Percentiles rank a stretch among this genome's conserved stretches.
Evolutionary conservation across 2,329 filamentous ascomycete species (phyloP).

Genomic region (Penicillium crustosum): DNA sequence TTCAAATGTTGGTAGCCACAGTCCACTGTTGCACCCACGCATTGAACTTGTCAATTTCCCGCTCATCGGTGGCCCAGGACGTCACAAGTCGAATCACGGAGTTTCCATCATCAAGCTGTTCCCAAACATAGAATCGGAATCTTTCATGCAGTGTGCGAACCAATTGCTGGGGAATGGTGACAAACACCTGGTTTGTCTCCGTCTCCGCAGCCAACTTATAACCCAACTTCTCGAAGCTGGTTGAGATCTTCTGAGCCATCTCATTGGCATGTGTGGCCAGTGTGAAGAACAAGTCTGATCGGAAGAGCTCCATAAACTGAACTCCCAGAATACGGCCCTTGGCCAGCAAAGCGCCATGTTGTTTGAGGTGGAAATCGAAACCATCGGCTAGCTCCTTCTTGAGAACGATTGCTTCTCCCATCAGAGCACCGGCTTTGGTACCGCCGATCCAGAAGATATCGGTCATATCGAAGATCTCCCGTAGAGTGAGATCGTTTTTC

Average conservation of each 20-base stretch:
- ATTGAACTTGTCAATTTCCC: conserved; percentile 43
- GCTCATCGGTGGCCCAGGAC: conserved; percentile 52
- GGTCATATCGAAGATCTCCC: conserved; percentile 49
- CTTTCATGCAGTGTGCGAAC: conserved; percentile 44
- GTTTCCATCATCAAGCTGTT: conserved; percentile 41
- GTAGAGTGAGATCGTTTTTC: conserved; percentile 46
- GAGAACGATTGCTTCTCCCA: conserved; percentile 54
- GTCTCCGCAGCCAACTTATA: conserved; percentile 47
- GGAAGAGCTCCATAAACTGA: conserved; percentile 53
- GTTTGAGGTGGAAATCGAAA: conserved; percentile 55
- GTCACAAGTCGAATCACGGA: conserved; percentile 51
- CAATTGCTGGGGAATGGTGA: conserved; percentile 42
- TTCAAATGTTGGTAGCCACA: conserved; percentile 10
- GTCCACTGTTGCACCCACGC: conserved; percentile 32
- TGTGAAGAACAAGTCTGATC: conserved; percentile 48
- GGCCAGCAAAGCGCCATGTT: conserved; percentile 52
- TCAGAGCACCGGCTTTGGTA: conserved; percentile 53
- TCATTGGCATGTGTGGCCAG: conserved; percentile 48
- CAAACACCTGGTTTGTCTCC: conserved; percentile 56
- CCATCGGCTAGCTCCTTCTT: conserved; percentile 48
- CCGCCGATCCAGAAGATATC: conserved; percentile 59
- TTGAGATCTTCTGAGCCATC: conserved; percentile 48
- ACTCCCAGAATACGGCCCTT: conserved; percentile 53
- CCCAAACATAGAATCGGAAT: conserved; percentile 53
- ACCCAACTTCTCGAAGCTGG: conserved; percentile 45